A percentile compares a stretch with the other conserved stretches of the same genome.
Conservation (phyloP, 805 yeast genomes). For the Candida manassasensis region DNA sequence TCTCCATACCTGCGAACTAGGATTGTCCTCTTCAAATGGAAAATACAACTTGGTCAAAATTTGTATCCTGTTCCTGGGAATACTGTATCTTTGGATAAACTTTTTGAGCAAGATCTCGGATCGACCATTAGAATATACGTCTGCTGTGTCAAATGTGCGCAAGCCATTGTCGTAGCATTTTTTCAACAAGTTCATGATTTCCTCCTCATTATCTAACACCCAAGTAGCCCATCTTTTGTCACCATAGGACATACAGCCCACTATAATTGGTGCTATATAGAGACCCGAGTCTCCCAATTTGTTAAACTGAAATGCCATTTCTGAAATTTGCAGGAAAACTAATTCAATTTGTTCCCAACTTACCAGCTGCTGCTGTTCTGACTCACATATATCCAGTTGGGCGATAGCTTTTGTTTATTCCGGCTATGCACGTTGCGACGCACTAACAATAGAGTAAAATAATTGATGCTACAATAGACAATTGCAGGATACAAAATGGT, state of each 20-base stretch:
- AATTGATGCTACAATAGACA: too few relatives aligned
- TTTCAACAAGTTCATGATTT: conserved; percentile 20
- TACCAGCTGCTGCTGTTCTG: too few relatives aligned
- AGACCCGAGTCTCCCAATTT: conserved; percentile 43
- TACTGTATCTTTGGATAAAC: conserved; percentile 17
- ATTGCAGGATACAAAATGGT: too few relatives aligned
- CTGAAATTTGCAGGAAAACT: too few relatives aligned
- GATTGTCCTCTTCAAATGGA: conserved; percentile 8
- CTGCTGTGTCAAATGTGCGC: conserved; percentile 21
- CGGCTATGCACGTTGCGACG: too few relatives aligned
- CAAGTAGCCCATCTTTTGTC: conserved; percentile 32
- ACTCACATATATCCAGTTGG: too few relatives aligned
- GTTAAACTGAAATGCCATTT: not conserved
- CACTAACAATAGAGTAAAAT: too few relatives aligned
- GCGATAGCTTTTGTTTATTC: too few relatives aligned
- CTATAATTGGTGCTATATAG: conserved; percentile 43
- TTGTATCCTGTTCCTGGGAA: conserved; percentile 17
- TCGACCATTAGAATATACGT: conserved; percentile 17
- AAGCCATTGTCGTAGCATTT: conserved; percentile 20
- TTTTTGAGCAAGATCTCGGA: conserved; percentile 17
- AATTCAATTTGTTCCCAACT: too few relatives aligned
- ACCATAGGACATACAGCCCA: conserved; percentile 56
- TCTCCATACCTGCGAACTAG: conserved; percentile 3
- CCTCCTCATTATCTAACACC: conserved; percentile 23
- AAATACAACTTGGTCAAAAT: conserved; percentile 16